phyloP scores from a whole-genome alignment of 2,329 filamentous ascomycete species.

The Penicillium corylophilum region DNA sequence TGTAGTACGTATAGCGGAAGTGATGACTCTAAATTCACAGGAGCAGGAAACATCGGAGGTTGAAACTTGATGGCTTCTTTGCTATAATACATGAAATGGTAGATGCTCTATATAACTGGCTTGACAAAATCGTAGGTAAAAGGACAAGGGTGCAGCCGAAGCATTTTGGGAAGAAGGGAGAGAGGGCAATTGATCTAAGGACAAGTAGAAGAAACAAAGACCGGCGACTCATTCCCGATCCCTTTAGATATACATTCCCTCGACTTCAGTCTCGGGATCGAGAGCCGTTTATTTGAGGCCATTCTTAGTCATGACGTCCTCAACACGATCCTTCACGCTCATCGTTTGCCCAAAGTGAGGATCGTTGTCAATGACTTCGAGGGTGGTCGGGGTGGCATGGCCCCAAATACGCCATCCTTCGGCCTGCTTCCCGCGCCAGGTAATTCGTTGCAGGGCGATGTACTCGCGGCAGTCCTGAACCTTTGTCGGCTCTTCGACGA shows the following conservation, averaged over 20 bases:
- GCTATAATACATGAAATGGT: conserved; percentile 14
- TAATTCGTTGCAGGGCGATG: conserved; percentile 50
- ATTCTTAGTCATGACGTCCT: conserved; percentile 28
- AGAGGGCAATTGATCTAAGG: not conserved
- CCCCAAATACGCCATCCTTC: conserved; percentile 54
- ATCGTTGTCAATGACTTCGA: conserved; percentile 37
- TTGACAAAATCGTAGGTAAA: conserved; percentile 2
- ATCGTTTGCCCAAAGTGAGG: conserved; percentile 38
- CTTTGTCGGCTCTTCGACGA: conserved; percentile 27
- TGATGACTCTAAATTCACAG: not conserved
- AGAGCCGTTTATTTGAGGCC: conserved; percentile 12
- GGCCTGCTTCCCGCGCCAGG: conserved; percentile 42
- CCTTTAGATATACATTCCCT: not conserved
- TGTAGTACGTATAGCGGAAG: not conserved
- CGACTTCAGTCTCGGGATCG: not conserved
- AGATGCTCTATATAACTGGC: conserved; percentile 13
- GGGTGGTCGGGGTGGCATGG: conserved; percentile 42
- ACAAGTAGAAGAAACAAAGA: not conserved
- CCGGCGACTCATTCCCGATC: not conserved
- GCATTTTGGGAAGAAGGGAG: not conserved
- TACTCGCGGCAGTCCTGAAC: conserved; percentile 50
- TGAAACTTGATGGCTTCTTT: not conserved
- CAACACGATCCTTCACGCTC: conserved; percentile 35
- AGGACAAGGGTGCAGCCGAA: not conserved
- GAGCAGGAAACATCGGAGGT: not conserved